These are phyloP conservation scores for Lipomyces yamanashiensis DNA, from an alignment of 805 yeast genomes.

Conservation along the genomic window DNA sequence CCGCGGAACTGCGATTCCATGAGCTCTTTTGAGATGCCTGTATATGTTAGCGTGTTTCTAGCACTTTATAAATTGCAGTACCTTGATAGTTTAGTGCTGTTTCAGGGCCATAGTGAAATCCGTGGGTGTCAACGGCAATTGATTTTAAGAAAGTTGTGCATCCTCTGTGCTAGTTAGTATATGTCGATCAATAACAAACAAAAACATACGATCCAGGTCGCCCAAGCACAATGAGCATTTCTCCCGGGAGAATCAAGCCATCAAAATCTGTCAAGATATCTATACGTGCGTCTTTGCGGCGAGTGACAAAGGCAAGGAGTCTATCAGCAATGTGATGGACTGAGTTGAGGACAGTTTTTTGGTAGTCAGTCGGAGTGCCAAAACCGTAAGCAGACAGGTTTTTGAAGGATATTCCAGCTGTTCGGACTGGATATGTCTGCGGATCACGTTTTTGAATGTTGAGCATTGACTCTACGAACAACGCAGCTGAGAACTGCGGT, in stretches of 20 bases:
- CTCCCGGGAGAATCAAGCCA: conserved; percentile 64
- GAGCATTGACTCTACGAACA: conserved; percentile 67
- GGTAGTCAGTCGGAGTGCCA: conserved; percentile 69
- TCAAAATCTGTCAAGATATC: conserved; percentile 55
- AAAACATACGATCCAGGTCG: conserved; percentile 61
- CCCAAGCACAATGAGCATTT: conserved; percentile 73
- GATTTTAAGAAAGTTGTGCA: conserved; percentile 66
- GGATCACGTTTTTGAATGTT: conserved; percentile 58
- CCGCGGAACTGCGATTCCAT: conserved; percentile 59
- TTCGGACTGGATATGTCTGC: conserved; percentile 60
- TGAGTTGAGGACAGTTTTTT: conserved; percentile 60
- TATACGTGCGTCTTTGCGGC: conserved; percentile 38
- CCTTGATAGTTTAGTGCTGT: conserved; percentile 51
- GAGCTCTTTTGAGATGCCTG: conserved; percentile 50
- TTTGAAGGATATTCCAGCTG: conserved; percentile 66
- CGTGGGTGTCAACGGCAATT: conserved; percentile 60
- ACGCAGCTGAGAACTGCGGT: conserved; percentile 58
- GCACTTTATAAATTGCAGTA: background rate
- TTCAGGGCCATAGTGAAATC: conserved; percentile 54
- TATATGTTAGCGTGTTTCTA: conserved; percentile 18
- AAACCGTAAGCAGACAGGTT: conserved; percentile 66
- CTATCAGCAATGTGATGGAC: conserved; percentile 42
- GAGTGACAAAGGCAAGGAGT: conserved; percentile 41
- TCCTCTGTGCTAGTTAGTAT: conserved; percentile 49
- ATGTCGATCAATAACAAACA: background rate